Conservation (phyloP, 1,139 yeast genomes). For the Taphrina populina region DNA sequence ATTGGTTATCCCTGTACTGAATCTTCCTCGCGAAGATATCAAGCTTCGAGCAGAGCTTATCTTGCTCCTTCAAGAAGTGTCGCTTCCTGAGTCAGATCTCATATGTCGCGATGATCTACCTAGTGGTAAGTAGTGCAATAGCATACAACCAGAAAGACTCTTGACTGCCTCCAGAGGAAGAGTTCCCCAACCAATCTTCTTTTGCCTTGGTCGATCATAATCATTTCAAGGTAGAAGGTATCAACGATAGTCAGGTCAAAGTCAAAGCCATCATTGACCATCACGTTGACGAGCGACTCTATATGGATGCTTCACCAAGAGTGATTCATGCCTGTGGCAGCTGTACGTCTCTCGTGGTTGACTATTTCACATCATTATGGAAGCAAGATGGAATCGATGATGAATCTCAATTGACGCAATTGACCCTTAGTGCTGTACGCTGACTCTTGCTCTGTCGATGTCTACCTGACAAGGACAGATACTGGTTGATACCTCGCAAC, state of each 20-base stretch:
- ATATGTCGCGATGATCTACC: constrained; percentile 66
- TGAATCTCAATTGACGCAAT: constrained; percentile 46
- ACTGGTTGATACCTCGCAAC: constrained; percentile 37
- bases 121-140: constrained; percentile 22
- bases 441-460: constrained; percentile 49
- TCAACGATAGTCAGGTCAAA: constrained; percentile 39
- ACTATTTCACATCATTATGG: constrained; percentile 53
- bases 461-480: background rate
- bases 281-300: constrained; percentile 69
- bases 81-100: constrained; percentile 54
- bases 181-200: background rate
- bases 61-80: constrained; percentile 53
- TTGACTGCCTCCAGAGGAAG: constrained; percentile 1
- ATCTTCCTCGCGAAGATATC: constrained; percentile 67
- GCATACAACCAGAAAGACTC: background rate
- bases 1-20: constrained; percentile 62
- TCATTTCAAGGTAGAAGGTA: constrained; percentile 57
- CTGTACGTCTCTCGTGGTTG: constrained; percentile 70
- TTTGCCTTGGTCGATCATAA: constrained; percentile 82
- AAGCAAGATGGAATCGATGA: constrained; percentile 39
- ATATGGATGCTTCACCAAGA: constrained; percentile 53
- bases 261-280: constrained; percentile 77
- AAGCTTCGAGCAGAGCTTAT: constrained; percentile 68
- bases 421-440: constrained; percentile 66
- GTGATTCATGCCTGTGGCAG: constrained; percentile 67